Evolutionary conservation across 176 grass and related monocot species (phyloP).

Genomic region (Cymbopogon citratus): DNA sequence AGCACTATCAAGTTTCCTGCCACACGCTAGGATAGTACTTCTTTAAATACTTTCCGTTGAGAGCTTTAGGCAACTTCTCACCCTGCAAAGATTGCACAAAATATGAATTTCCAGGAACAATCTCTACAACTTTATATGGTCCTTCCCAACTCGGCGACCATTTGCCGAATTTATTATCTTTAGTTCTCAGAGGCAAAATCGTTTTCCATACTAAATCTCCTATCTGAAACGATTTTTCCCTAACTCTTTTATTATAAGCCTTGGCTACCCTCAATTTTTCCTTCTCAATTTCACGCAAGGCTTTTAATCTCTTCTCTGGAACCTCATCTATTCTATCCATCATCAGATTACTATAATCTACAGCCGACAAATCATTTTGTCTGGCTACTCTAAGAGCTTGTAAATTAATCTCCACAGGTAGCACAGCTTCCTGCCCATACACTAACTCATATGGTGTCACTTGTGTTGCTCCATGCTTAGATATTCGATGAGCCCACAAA

Average conservation of each 20-base stretch:
- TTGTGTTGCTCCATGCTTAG: not conserved
- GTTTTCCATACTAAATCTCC: not conserved
- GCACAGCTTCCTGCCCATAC: too few relatives aligned
- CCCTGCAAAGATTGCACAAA: not conserved
- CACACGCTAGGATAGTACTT: too few relatives aligned
- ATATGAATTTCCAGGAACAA: not conserved
- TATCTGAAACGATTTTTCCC: not conserved
- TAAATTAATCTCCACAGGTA: not conserved
- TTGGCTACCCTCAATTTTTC: not conserved
- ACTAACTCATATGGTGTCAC: too few relatives aligned
- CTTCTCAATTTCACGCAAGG: not conserved
- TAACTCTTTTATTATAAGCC: not conserved
- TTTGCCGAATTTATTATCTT: not conserved
- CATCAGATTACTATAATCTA: not conserved
- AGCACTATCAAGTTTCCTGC: too few relatives aligned
- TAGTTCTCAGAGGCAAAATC: not conserved
- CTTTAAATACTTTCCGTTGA: too few relatives aligned
- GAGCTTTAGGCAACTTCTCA: not conserved
- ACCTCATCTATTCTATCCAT: not conserved
- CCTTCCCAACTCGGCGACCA: not conserved
- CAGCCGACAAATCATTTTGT: not conserved
- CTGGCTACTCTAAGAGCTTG: not conserved
- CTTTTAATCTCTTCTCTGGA: too few relatives aligned
- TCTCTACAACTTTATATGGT: not conserved
- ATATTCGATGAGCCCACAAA: slow-evolving; percentile 25